A percentile compares a stretch with the other conserved stretches of the same genome.
Evolutionary conservation across 306 rosid species (phyloP).

Genomic region (Gynostemma pentaphyllum): DNA sequence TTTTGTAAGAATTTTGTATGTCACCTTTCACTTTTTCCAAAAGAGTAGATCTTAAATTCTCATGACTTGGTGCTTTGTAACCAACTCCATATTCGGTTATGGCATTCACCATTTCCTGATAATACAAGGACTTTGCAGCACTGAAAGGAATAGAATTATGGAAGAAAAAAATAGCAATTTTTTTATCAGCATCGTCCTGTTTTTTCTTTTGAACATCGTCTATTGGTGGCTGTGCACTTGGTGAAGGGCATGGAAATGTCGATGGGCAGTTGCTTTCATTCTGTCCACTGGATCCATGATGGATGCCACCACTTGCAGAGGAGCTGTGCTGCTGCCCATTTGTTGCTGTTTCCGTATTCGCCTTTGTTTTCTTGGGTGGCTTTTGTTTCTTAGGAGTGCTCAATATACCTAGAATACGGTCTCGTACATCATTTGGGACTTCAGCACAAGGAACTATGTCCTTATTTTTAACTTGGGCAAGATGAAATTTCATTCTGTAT

Average conservation of each 20-base stretch:
- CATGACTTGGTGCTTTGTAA: slow-evolving; percentile 63
- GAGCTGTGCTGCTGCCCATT: slow-evolving; percentile 48
- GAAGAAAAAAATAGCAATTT: slow-evolving; percentile 48
- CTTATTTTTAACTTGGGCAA: slow-evolving; percentile 71
- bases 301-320: slow-evolving; percentile 49
- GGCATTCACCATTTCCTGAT: slow-evolving; percentile 64
- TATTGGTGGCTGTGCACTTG: slow-evolving; percentile 27
- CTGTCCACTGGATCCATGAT: slow-evolving; percentile 40
- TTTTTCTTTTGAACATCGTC: slow-evolving; percentile 39
- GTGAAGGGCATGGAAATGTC: slow-evolving; percentile 31
- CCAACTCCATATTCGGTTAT: slow-evolving; percentile 46
- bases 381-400: slow-evolving; percentile 55
- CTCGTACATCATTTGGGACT: slow-evolving; percentile 52
- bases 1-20: slow-evolving; percentile 30
- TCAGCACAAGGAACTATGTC: slow-evolving; percentile 57
- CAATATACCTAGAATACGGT: slow-evolving; percentile 44
- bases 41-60: slow-evolving; percentile 38
- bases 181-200: slow-evolving; percentile 50
- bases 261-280: slow-evolving; percentile 48
- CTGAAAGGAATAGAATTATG: slow-evolving; percentile 49
- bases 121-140: slow-evolving; percentile 51
- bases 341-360: slow-evolving; percentile 27
- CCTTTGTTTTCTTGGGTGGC: slow-evolving; percentile 41
- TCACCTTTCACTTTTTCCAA: slow-evolving; percentile 51
- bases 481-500: slow-evolving; percentile 77